Evolutionary conservation across 306 rosid genomes (phyloP), one percentile per base, ranked within the genome.

Genomic region (Vigna hirtella): DNA sequence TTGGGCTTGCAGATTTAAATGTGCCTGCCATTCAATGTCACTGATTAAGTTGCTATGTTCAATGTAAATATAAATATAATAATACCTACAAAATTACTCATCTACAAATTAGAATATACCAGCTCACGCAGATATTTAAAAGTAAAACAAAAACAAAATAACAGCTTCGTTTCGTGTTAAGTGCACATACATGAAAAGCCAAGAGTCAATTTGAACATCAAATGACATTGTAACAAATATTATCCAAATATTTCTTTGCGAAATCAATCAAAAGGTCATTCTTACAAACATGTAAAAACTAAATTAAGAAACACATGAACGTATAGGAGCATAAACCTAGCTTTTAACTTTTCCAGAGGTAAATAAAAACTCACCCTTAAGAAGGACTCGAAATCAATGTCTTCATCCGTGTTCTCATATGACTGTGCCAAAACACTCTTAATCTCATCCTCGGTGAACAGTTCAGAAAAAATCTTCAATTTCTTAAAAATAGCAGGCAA

Each of bases 311-410:
- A 73, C 7, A 66, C 58, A 45, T 6, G 24, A 24, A 61, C 74
- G 51, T 1, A 53, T 47, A 26, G 40, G 47, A 9, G 56, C 36
- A 83, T 70, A 78, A 42, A 36, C 67, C 20, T 12, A 17, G 66
- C 18, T 30, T 58, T 38, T 1, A 43, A 69, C 34, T 43, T 45
- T 64, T 49, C 42, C 73, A 26, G 15, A 3, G 15, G 32, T 15
- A n/a, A 16, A 36, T 13, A 48, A 69, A 55, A 61, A 20, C 91
- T 91, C 80, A 96, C 99, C 89, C 93, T 85, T 43, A 96, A 93
- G 81, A 86, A 96, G 77, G 94, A 76, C 77, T 93, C 99, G 40
- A 96, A 96, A 77, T 96, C 98, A 77, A 93, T 83, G 66, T 93
- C 99, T 76, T 84, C 93, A 61, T 74, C 85, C 83, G 56, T 70